These are phyloP conservation scores for Saturnispora serradocipensis DNA, from an alignment of 805 yeast species.

Conservation along the genomic window DNA sequence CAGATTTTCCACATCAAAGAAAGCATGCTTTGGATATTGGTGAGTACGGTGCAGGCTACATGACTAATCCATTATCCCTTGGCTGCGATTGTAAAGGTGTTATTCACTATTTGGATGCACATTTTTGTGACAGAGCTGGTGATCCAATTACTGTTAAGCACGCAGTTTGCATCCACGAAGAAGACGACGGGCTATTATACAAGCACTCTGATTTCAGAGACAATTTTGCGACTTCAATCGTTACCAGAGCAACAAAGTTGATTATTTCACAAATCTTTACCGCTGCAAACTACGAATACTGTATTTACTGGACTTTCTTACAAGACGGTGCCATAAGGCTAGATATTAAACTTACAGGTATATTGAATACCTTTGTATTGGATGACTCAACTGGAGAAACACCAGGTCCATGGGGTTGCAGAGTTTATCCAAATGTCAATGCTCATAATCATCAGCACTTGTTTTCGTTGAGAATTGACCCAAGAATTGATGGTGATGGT, in stretches of 20 bases:
- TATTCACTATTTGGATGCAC: conserved; percentile 76
- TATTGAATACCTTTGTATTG: conserved; percentile 62
- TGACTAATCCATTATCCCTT: conserved; percentile 68
- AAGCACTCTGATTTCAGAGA: conserved; percentile 84
- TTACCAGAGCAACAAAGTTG: conserved; percentile 66
- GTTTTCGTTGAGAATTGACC: conserved; percentile 69
- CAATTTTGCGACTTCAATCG: conserved; percentile 62
- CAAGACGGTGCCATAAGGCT: conserved; percentile 79
- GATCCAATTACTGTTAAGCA: conserved; percentile 63
- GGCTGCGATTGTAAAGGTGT: conserved; percentile 87
- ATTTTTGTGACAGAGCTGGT: conserved; percentile 58
- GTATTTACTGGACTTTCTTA: conserved; percentile 74
- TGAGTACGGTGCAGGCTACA: conserved; percentile 81
- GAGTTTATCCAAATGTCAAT: conserved; percentile 69
- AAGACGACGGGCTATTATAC: conserved; percentile 70
- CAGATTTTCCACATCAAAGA: conserved; percentile 74
- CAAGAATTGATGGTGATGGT: conserved; percentile 72
- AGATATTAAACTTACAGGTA: conserved; percentile 75
- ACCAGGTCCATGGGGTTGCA: conserved; percentile 70
- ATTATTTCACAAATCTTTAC: conserved; percentile 75
- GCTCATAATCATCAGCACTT: conserved; percentile 86
- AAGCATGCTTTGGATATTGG: conserved; percentile 83
- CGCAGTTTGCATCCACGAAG: conserved; percentile 80
- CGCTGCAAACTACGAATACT: conserved; percentile 81
- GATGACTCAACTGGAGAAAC: conserved; percentile 57